phyloP scores from a whole-genome alignment of 2,329 filamentous ascomycete genomes.

The Ophiostoma piceae region DNA sequence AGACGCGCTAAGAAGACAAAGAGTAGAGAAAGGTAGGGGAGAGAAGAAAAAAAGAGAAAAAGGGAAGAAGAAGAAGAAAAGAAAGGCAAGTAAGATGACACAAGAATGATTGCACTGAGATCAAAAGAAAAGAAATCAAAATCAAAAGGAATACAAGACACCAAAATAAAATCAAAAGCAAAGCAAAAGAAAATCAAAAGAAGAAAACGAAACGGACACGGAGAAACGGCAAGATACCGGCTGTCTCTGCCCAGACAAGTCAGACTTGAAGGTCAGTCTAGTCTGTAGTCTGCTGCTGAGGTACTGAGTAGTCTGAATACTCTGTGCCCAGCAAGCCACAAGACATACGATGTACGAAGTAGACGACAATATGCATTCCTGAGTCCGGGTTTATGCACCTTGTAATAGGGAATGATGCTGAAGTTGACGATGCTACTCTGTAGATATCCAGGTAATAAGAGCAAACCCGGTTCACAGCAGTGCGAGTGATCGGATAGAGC shows the following conservation, averaged over 20 bases:
- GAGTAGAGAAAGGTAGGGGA: not conserved
- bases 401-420: no score
- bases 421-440: no score
- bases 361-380: no score
- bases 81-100: not conserved
- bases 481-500: no score
- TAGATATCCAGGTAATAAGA: no score
- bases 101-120: not conserved
- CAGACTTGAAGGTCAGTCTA: no score
- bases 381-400: no score
- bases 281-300: no score
- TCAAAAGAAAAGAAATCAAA: not conserved
- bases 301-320: not conserved
- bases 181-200: not conserved
- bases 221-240: not conserved
- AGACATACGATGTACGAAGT: no score
- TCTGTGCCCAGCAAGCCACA: not conserved
- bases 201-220: not conserved
- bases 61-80: not conserved
- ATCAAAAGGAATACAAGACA: not conserved
- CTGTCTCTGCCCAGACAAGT: not conserved
- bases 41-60: not conserved
- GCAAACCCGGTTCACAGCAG: no score
- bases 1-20: slow-evolving; percentile 8
- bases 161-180: not conserved